Evolutionary conservation across 2,329 filamentous ascomycete species (phyloP), one percentile per base, ranked within the genome.

Genomic region (Fusarium ramigenum): DNA sequence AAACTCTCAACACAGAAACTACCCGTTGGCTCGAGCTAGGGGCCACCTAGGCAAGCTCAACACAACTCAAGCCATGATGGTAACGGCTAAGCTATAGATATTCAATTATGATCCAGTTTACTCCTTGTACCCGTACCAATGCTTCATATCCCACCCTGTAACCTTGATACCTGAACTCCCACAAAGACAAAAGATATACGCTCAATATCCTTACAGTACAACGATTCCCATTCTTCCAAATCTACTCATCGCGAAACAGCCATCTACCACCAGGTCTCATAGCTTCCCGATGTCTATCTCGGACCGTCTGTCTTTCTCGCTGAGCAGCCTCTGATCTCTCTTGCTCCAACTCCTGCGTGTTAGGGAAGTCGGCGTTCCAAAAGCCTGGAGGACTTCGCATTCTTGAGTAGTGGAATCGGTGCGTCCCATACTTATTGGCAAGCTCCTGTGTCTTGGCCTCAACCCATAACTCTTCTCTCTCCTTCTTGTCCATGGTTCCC

Each of bases 291-390:
- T 94, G 93, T 78, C 95, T 89, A 78, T 93, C 91, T 73, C 91
- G 87, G 4, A 98, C 86, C 63, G 89, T 87, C 56, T 89, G 85
- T 73, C 87, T 87, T 78, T 93, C 91, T 67, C 89, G 83, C 75
- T 86, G 86, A n/a, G 85, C 86, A 1, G 92, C 93, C 78, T 91
- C 90, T 67, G 87, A 86, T 64, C 88, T 88, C 76, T 96, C 90
- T 59, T 86, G 84, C 74, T 89, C 85, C 34, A 91, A 83, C 81
- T 98, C 93, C 80, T 98, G 96, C 3, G 96, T 98, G 32, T 85
- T 90, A 3, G 96, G 95, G 80, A 99, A 97, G 75, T 97, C 96
- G 4, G 92, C 88, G 60, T 93, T 88, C 96, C 96, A 99, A 80
- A 94, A 98, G 0, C 95, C 95, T 4, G 94, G 94, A 18, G 96